Evolutionary conservation across 176 grass and related monocot species (phyloP).

Genomic region (Carex pumila): DNA sequence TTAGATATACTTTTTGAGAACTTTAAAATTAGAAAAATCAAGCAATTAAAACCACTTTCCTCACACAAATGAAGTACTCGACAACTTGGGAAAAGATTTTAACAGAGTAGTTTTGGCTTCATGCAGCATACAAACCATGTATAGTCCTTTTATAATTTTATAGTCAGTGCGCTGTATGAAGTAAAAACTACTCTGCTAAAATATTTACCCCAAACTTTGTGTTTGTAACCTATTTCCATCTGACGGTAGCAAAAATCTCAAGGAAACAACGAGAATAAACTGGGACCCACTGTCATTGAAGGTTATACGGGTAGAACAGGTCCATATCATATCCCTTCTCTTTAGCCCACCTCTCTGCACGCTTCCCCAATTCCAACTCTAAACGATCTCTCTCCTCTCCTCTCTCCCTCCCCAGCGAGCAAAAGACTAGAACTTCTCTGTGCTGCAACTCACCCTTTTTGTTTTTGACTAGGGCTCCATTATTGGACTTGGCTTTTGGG

Average conservation of each 20-base stretch:
- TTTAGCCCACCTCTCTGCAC: constrained; percentile 8
- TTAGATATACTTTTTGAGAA: too few relatives aligned
- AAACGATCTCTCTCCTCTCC: neutral
- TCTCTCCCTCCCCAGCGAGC: neutral
- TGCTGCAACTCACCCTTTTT: neutral
- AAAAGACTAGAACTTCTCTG: neutral
- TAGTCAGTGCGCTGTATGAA: too few relatives aligned
- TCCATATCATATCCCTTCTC: constrained; percentile 2
- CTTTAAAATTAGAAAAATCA: too few relatives aligned
- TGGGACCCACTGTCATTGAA: neutral
- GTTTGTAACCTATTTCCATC: too few relatives aligned
- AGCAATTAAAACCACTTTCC: too few relatives aligned
- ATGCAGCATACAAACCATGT: too few relatives aligned
- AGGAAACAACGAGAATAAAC: neutral
- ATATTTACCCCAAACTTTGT: too few relatives aligned
- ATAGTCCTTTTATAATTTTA: too few relatives aligned
- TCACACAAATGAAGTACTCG: too few relatives aligned
- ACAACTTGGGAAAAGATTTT: too few relatives aligned
- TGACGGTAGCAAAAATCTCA: neutral
- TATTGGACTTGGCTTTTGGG: neutral
- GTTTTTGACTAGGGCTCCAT: neutral
- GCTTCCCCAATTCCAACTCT: constrained; percentile 6
- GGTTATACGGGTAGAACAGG: neutral
- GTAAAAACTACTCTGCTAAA: too few relatives aligned
- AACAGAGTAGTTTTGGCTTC: too few relatives aligned